These are phyloP conservation scores for Dalbergia oliveri DNA, from an alignment of 306 rosid species.

Conservation along the genomic window DNA sequence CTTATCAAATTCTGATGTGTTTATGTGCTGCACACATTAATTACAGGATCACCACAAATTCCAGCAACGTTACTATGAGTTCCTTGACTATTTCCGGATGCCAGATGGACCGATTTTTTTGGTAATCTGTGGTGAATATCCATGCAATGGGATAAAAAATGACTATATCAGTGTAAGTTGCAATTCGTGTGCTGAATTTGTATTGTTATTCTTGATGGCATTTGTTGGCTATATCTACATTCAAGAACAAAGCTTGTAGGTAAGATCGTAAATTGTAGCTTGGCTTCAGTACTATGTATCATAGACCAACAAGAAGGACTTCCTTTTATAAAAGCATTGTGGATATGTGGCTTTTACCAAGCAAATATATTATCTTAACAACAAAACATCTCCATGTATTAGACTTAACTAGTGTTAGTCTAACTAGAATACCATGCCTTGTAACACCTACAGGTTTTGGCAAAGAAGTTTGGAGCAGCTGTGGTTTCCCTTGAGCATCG, in stretches of 20 bases:
- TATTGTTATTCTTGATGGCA: not conserved
- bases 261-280: slow-evolving; percentile 1
- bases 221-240: slow-evolving; percentile 30
- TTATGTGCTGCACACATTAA: not conserved
- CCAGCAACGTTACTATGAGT: slow-evolving; percentile 89
- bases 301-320: slow-evolving; percentile 4
- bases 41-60: slow-evolving; percentile 81
- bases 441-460: slow-evolving; percentile 69
- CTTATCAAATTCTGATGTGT: not conserved
- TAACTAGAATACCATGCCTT: not conserved
- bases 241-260: not conserved
- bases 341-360: not conserved
- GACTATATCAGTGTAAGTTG: slow-evolving; percentile 75
- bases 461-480: slow-evolving; percentile 96
- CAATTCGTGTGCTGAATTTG: slow-evolving; percentile 32
- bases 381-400: not conserved
- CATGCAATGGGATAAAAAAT: slow-evolving; percentile 70
- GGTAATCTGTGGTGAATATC: slow-evolving; percentile 78
- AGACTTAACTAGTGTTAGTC: too few relatives aligned
- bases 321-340: too few relatives aligned
- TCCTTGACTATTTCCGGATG: slow-evolving; percentile 72
- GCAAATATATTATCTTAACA: slow-evolving; percentile 16
- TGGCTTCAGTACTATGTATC: not conserved
- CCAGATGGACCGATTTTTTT: slow-evolving; percentile 88
- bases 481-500: slow-evolving; percentile 96